Conservation (phyloP, 164 flowering plant genomes). For the Warburgia ugandensis region DNA sequence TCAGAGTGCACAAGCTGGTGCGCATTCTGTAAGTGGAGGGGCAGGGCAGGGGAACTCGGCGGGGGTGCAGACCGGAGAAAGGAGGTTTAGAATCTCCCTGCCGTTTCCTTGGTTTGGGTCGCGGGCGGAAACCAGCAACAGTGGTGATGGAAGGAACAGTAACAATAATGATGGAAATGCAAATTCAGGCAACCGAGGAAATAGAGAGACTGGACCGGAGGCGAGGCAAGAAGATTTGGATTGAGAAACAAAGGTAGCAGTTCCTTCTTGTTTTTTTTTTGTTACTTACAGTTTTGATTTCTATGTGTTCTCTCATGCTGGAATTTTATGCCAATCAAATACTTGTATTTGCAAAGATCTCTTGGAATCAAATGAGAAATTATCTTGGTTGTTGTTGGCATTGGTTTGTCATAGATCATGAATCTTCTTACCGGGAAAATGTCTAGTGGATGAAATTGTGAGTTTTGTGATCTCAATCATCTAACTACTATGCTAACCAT, state of each 20-base stretch:
- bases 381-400: too few relatives aligned
- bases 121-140: conserved; percentile 34
- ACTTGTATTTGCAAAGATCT: too few relatives aligned
- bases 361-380: too few relatives aligned
- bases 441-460: too few relatives aligned
- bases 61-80: conserved; percentile 19
- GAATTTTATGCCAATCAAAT: too few relatives aligned
- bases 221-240: conserved; percentile 49
- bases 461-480: too few relatives aligned
- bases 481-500: too few relatives aligned
- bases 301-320: too few relatives aligned
- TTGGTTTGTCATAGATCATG: too few relatives aligned
- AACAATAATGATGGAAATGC: conserved; percentile 21
- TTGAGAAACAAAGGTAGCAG: conserved; percentile 25
- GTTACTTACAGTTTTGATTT: too few relatives aligned
- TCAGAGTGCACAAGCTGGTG: conserved; percentile 1
- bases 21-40: conserved; percentile 9
- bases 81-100: conserved; percentile 54
- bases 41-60: conserved; percentile 12
- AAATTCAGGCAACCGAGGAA: conserved; percentile 18
- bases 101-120: conserved; percentile 49
- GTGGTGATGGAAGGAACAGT: conserved; percentile 23
- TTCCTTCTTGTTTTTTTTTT: not conserved
- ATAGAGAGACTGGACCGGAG: conserved; percentile 25
- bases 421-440: too few relatives aligned